Percentiles rank a stretch among this genome's conserved stretches.
Conservation (phyloP, 2,329 filamentous ascomycete genomes). For the Penicillium digitatum region DNA sequence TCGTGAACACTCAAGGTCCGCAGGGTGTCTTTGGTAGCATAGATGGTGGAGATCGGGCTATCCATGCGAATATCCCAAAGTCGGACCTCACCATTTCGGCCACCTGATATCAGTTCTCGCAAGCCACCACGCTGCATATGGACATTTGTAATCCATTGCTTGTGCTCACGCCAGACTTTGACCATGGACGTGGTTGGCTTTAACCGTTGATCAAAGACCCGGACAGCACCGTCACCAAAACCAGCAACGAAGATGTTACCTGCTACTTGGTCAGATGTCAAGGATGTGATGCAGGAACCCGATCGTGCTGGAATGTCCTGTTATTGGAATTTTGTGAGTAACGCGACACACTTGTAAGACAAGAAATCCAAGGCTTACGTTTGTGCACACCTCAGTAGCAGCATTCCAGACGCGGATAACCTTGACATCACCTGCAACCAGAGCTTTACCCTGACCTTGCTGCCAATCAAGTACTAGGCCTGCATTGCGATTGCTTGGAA, state of each 20-base stretch:
- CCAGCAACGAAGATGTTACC: conserved; percentile 94
- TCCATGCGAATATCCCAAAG: conserved; percentile 95
- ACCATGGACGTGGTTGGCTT: conserved; percentile 88
- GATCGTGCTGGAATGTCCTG: conserved; percentile 89
- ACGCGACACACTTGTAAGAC: not conserved
- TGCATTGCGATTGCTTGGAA: conserved; percentile 89
- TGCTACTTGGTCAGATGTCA: conserved; percentile 97
- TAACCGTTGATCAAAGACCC: conserved; percentile 86
- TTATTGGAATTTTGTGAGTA: not conserved
- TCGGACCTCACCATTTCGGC: conserved; percentile 87
- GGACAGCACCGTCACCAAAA: conserved; percentile 90
- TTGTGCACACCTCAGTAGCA: conserved; percentile 83
- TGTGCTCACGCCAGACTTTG: conserved; percentile 93
- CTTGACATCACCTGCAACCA: conserved; percentile 95
- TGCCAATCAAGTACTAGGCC: conserved; percentile 99
- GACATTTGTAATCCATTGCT: conserved; percentile 91
- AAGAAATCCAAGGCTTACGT: conserved; percentile 44
- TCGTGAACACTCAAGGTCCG: conserved; percentile 90
- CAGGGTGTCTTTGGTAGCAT: conserved; percentile 71
- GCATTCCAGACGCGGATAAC: conserved; percentile 97
- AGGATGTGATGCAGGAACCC: conserved; percentile 88
- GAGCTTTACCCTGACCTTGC: conserved; percentile 87
- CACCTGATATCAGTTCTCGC: conserved; percentile 84
- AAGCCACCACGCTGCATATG: conserved; percentile 96
- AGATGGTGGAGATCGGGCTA: conserved; percentile 66